Evolutionary conservation across 345 rosid genomes (phyloP), one percentile per base, ranked within the genome.

Genomic region (Abelmoschus esculentus): DNA sequence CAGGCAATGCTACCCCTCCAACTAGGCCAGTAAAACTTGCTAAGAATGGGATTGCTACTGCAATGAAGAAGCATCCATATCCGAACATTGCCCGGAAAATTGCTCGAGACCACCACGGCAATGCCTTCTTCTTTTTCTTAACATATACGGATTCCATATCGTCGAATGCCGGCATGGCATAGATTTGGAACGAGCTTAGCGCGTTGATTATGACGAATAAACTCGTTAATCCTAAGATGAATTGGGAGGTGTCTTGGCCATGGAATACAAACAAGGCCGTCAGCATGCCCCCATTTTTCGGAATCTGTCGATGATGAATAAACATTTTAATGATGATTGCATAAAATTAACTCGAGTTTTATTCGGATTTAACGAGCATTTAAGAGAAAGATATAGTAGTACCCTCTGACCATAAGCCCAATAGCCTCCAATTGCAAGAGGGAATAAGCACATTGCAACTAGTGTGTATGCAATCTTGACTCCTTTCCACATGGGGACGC

Each of bases 401-500:
- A 79, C 89, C 85, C 38, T 19, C 58, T 83, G 81, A 3, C 89
- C 96, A 50, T 86, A 83, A 7, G 96, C 90, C 92, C 96, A 87
- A 53, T 84, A 87, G 73, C 89, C 87, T 34, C 82, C 86, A 36
- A 87, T 74, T 14, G 89, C 74, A 2, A 89, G 74, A 9, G 92
- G 89, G 76, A 77, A 87, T 56, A 89, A 73, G 80, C 84, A 86
- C 71, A 75, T 34, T 0, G 89, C 92, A 8, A 89, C 62, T 19
- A 87, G 0, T 7, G 73, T 46, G 70, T 86, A 86, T 11, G 96
- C 81, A 46, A 83, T 68, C 70, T 83, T 70, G 34, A 85, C 87
- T 38, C 90, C 92, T 67, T 52, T 86, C 96, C 90, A 87, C 96
- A 89, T 89, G 10, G 82, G 89, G 70, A 80, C 82, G 2, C 81